phyloP scores from a whole-genome alignment of 345 rosid genomes.

The Eucalyptus erythrocorys region DNA sequence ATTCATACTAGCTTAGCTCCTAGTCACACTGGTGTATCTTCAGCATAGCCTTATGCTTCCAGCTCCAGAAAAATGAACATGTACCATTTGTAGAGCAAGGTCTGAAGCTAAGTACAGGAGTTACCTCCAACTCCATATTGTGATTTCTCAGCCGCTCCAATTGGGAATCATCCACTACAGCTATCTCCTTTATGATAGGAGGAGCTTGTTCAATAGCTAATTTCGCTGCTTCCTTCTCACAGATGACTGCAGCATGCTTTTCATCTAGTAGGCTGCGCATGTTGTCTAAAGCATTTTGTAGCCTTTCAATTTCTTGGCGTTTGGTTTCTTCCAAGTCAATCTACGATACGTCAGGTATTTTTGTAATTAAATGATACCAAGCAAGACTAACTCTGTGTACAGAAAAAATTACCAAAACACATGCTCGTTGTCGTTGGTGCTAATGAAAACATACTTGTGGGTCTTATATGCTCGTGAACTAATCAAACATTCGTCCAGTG shows the following conservation, averaged over 20 bases:
- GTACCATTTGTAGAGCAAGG: background rate
- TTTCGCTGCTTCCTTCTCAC: conserved; percentile 49
- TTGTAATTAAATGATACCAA: background rate
- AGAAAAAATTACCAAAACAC: background rate
- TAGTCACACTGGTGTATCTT: background rate
- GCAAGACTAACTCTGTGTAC: background rate
- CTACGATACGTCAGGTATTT: conserved; percentile 1
- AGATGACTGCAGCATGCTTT: conserved; percentile 23
- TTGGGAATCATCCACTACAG: conserved; percentile 40
- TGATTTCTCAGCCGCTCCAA: conserved; percentile 28
- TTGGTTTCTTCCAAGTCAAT: conserved; percentile 64
- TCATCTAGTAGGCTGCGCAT: conserved; percentile 44
- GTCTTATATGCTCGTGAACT: background rate
- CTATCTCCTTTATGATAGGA: conserved; percentile 53
- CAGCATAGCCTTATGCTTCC: background rate
- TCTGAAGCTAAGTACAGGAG: background rate
- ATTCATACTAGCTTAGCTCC: background rate
- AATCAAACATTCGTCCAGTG: background rate
- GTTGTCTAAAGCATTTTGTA: conserved; percentile 33
- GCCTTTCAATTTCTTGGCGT: conserved; percentile 37
- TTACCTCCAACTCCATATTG: conserved; percentile 42
- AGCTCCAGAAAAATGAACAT: background rate
- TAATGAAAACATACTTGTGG: background rate
- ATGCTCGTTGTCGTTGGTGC: conserved; percentile 2
- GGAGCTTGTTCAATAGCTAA: conserved; percentile 59